Evolutionary conservation across 768 basidiomycete genomes (phyloP).

Genomic region (Terana coerulea): DNA sequence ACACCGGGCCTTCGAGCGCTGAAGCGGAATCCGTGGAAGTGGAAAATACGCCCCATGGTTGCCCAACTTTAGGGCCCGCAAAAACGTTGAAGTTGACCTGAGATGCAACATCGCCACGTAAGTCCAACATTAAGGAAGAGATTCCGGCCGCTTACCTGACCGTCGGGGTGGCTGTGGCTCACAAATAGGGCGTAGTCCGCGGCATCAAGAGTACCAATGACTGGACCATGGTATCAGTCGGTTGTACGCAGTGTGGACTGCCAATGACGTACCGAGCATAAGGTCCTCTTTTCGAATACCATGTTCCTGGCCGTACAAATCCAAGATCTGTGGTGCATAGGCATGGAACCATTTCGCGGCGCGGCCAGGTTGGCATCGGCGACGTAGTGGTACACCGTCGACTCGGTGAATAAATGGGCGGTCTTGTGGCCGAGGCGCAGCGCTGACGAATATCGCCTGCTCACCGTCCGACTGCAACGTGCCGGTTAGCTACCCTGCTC

Average conservation of each 20-base stretch:
- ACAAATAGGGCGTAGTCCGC: conserved; percentile 74
- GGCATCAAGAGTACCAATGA: conserved; percentile 69
- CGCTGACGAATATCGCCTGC: conserved; percentile 54
- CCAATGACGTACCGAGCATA: conserved; percentile 29
- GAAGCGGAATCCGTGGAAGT: conserved; percentile 43
- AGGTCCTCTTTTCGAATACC: conserved; percentile 33
- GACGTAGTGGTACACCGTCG: conserved; percentile 65
- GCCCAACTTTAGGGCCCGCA: conserved; percentile 41
- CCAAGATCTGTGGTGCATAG: conserved; percentile 61
- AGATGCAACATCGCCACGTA: not conserved
- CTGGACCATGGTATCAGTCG: conserved; percentile 21
- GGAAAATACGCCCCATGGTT: conserved; percentile 74
- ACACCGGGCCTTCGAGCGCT: conserved; percentile 42
- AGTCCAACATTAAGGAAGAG: not conserved
- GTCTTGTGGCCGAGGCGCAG: conserved; percentile 61
- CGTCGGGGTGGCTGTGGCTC: conserved; percentile 63
- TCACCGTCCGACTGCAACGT: conserved; percentile 38
- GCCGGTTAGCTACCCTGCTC: not conserved
- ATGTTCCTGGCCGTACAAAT: conserved; percentile 42
- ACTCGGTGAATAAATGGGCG: conserved; percentile 67
- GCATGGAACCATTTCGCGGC: conserved; percentile 72
- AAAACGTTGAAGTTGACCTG: conserved; percentile 73
- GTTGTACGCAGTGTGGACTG: not conserved
- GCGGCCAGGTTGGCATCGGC: conserved; percentile 46
- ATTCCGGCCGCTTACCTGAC: conserved; percentile 34